A percentile compares a stretch with the other conserved stretches of the same genome.
Evolutionary conservation across 2,329 filamentous ascomycete species (phyloP).

Genomic region (Penicillium sp.): DNA sequence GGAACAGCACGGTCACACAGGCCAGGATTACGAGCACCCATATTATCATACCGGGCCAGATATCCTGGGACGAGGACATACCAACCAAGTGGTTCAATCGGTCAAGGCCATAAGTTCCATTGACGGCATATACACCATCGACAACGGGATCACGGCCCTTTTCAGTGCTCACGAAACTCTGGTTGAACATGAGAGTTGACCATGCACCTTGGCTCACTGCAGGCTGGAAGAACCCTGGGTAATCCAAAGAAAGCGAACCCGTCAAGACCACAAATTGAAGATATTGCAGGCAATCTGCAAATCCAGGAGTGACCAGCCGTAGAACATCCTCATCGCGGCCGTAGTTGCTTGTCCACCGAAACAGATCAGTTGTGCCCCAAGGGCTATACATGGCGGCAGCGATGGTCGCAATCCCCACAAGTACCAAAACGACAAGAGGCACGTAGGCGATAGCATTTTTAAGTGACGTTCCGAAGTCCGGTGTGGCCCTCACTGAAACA

Average conservation of each 20-base stretch:
- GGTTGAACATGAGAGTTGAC: constrained; percentile 86
- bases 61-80: constrained; percentile 63
- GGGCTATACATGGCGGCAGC: constrained; percentile 82
- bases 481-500: constrained; percentile 72
- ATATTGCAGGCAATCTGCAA: constrained; percentile 93
- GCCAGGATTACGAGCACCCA: constrained; percentile 75
- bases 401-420: constrained; percentile 73
- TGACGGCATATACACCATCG: constrained; percentile 79
- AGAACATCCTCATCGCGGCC: constrained; percentile 86
- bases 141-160: constrained; percentile 58
- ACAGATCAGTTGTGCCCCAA: constrained; percentile 83
- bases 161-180: constrained; percentile 68
- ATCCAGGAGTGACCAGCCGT: constrained; percentile 85
- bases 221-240: constrained; percentile 90
- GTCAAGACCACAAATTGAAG: constrained; percentile 86
- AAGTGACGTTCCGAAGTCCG: constrained; percentile 63
- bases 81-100: constrained; percentile 72
- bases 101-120: constrained; percentile 70
- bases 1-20: constrained; percentile 58
- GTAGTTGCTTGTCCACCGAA: constrained; percentile 96
- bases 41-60: constrained; percentile 90
- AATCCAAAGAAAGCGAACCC: constrained; percentile 75
- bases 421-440: constrained; percentile 66
- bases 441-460: constrained; percentile 64
- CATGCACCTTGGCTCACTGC: constrained; percentile 78